Evolutionary conservation across 805 yeast genomes (phyloP).

Genomic region (Nakazawaea ishiwadae): DNA sequence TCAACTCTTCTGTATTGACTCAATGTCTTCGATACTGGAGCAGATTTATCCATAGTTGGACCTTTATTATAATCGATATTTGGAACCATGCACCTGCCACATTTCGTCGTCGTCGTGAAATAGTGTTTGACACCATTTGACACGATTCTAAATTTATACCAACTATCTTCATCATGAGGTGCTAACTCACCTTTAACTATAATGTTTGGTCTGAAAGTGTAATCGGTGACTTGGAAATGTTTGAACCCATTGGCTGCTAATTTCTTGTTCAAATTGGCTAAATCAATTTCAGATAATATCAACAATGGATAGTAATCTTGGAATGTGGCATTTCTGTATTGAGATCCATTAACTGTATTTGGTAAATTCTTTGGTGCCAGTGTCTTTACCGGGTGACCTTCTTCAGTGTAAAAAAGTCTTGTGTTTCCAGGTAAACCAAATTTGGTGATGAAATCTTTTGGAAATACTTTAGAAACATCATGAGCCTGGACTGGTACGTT

Average conservation of each 20-base stretch:
- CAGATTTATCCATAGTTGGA: conserved; percentile 16
- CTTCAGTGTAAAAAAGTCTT: conserved; percentile 18
- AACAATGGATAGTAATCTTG: conserved; percentile 28
- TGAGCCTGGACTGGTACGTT: background rate
- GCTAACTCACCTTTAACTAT: conserved; percentile 15
- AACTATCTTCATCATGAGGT: conserved; percentile 24
- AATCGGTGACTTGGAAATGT: conserved; percentile 14
- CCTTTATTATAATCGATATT: conserved; percentile 17
- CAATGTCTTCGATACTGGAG: conserved; percentile 20
- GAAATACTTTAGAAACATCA: background rate
- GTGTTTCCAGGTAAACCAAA: conserved; percentile 10
- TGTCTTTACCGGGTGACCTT: conserved; percentile 22
- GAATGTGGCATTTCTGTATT: conserved; percentile 19
- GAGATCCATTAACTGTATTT: conserved; percentile 4
- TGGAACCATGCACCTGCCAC: conserved; percentile 24
- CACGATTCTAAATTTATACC: conserved; percentile 16
- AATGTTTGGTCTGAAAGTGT: conserved; percentile 24
- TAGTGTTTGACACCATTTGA: conserved; percentile 11
- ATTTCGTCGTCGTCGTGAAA: conserved; percentile 21
- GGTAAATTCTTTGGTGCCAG: conserved; percentile 17
- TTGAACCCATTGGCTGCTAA: conserved; percentile 12
- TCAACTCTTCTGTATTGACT: conserved; percentile 25
- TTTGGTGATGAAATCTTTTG: background rate
- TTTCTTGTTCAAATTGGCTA: conserved; percentile 15
- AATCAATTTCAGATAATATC: conserved; percentile 19